These are phyloP conservation scores for Penicillium polonicum DNA, from an alignment of 2,329 filamentous ascomycete genomes.

Conservation along the genomic window DNA sequence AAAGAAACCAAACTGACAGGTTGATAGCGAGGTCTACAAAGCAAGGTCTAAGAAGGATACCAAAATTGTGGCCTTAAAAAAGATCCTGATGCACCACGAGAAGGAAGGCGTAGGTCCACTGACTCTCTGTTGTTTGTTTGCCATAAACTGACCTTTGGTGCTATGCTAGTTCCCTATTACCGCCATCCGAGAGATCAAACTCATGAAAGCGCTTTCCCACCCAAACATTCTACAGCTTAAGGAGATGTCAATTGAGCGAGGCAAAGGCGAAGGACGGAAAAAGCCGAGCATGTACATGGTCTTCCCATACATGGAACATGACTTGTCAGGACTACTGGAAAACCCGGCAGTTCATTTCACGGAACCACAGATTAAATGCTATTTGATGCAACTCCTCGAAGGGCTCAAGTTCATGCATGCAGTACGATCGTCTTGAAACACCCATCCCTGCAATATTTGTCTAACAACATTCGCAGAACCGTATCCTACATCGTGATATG, in stretches of 20 bases:
- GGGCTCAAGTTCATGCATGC: constrained; percentile 89
- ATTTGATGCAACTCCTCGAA: constrained; percentile 88
- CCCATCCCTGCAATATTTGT: not conserved
- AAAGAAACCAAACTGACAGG: constrained; percentile 15
- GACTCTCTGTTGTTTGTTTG: not conserved
- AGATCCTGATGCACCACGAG: constrained; percentile 99
- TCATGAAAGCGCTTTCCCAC: constrained; percentile 92
- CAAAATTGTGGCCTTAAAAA: constrained; percentile 83
- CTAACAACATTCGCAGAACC: constrained; percentile 46
- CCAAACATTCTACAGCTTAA: constrained; percentile 81
- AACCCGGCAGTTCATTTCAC: constrained; percentile 88
- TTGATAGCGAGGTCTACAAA: constrained; percentile 80
- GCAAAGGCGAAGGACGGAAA: constrained; percentile 72
- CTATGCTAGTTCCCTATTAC: constrained; percentile 79
- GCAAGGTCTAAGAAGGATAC: constrained; percentile 74
- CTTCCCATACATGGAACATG: constrained; percentile 97
- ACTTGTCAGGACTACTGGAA: constrained; percentile 93
- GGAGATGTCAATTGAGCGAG: constrained; percentile 91
- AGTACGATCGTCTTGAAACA: constrained; percentile 33
- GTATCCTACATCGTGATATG: constrained; percentile 96
- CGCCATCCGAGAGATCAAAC: constrained; percentile 93
- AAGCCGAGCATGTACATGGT: constrained; percentile 93
- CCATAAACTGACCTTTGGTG: not conserved
- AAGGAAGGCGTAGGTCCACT: constrained; percentile 74
- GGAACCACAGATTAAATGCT: constrained; percentile 94